These are phyloP conservation scores for Fistulifera solaris DNA, from an alignment of 108 stramenopile species.

Conservation along the genomic window DNA sequence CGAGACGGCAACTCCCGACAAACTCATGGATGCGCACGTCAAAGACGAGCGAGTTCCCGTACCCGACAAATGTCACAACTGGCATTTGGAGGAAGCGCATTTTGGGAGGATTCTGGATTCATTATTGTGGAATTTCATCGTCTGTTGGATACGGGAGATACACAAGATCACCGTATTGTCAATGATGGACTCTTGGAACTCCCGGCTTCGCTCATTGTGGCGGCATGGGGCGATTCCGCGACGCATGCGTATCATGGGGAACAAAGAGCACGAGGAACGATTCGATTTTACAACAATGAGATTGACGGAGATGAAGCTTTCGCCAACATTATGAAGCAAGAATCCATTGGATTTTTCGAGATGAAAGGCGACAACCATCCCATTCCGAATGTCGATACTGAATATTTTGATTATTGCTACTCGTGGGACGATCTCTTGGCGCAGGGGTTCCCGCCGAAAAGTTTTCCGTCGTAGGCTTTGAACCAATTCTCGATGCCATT, in stretches of 20 bases:
- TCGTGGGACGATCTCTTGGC: constrained; percentile 21
- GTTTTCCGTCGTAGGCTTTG: constrained; percentile 22
- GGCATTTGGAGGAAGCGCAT: constrained; percentile 14
- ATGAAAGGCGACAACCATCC: constrained; percentile 16
- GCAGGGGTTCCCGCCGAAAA: constrained; percentile 10
- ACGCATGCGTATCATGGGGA: constrained; percentile 32
- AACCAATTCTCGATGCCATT: constrained; percentile 16
- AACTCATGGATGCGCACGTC: constrained; percentile 34
- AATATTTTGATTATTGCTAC: constrained; percentile 35
- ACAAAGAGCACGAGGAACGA: constrained; percentile 18
- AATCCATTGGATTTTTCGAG: constrained; percentile 29
- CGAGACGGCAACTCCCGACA: constrained; percentile 17
- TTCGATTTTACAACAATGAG: constrained; percentile 28
- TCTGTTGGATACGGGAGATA: constrained; percentile 32
- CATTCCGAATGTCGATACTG: constrained; percentile 27
- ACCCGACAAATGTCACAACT: constrained; percentile 37
- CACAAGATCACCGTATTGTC: constrained; percentile 31
- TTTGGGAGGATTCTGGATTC: constrained; percentile 18
- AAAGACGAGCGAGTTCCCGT: constrained; percentile 12
- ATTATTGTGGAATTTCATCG: constrained; percentile 47
- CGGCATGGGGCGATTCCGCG: constrained; percentile 49
- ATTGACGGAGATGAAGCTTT: constrained; percentile 13
- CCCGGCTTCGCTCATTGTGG: constrained; percentile 33
- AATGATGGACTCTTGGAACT: constrained; percentile 17
- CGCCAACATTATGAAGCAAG: constrained; percentile 8